Base-by-base conservation (phyloP, 192 early-diverging fungal species). In the Dispira simplex region DNA sequence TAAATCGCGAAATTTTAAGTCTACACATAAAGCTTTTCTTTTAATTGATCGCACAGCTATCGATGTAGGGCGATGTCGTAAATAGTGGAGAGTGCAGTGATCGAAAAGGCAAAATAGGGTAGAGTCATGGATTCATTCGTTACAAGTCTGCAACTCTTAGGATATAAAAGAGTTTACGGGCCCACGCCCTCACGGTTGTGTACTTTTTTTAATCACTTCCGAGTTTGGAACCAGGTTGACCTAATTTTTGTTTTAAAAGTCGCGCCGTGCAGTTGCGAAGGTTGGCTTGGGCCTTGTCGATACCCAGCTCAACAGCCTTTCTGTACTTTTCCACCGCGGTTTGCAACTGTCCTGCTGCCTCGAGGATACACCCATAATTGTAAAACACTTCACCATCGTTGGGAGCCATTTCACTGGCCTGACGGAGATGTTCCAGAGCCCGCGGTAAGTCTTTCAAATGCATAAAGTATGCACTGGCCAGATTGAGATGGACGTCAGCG, bases 401-500 rank as follows among this genome's bases (percentile, higher is more conserved):
- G 0, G 85, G 85, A 32, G 75, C 76, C 28, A 90, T 68, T 44
- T 73, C 71, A 2, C 77, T 57, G 1, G 88, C 88, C 21, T 76
- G 67, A 58, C 77, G 65, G 65, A 85, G 73, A 63, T 84, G 79
- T 16, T 28, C 60, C 6, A 88, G 57, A 0, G 85, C 82, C 52
- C 55, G 66, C 10, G 66, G 53, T 11, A 66, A 27, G 48, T 85
- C 75, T 44, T 74, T 74, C 21, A 84, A 64, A 52, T 67, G 62
- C 70, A 75, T 68, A 43, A 76, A 69, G 60, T 81, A 77, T 11
- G 78, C 67, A 46, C 84, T 85, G 10, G 84, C 88, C 45, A 85
- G 63, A 65, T 88, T 90, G 60, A 85, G 83, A 60, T 85, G 83
- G 3, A 81, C 85, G 66, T 90, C 88, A 0, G 79, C 68, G 14